Conservation (phyloP, 306 rosid genomes). For the Fagus crenata region DNA sequence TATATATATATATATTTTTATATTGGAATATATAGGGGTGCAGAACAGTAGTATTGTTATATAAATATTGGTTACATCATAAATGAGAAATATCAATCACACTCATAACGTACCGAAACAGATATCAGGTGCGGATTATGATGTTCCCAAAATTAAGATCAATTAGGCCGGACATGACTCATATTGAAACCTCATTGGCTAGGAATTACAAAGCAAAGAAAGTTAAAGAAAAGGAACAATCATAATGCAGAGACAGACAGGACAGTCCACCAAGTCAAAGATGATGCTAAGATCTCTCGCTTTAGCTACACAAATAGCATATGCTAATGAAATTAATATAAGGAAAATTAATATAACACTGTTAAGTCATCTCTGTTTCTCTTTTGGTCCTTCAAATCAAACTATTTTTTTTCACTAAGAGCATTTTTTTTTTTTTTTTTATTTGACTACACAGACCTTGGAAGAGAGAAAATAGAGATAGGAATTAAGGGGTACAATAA, state of each 20-base stretch:
- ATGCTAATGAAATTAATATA: background rate
- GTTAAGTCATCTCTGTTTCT: slow-evolving; percentile 34
- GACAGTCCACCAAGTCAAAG: slow-evolving; percentile 52
- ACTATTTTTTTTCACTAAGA: slow-evolving; percentile 22
- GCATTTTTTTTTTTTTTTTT: slow-evolving; percentile 26
- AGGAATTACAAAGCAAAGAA: slow-evolving; percentile 29
- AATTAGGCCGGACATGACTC: slow-evolving; percentile 42
- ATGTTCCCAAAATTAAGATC: slow-evolving; percentile 58
- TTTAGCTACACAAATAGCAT: slow-evolving; percentile 7
- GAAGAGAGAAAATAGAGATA: slow-evolving; percentile 42
- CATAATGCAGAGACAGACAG: slow-evolving; percentile 36
- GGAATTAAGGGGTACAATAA: slow-evolving; percentile 31
- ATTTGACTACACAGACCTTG: slow-evolving; percentile 41
- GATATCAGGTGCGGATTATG: slow-evolving; percentile 49
- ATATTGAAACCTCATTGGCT: slow-evolving; percentile 50
- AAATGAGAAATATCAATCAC: background rate
- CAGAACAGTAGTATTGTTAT: background rate
- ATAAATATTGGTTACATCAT: background rate
- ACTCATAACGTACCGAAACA: slow-evolving; percentile 13
- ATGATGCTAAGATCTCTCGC: slow-evolving; percentile 33
- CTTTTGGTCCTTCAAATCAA: slow-evolving; percentile 35
- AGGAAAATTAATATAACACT: slow-evolving; percentile 16
- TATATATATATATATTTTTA: too few relatives aligned
- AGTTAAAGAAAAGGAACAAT: slow-evolving; percentile 19
- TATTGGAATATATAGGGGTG: too few relatives aligned